phyloP scores from a whole-genome alignment of 2,329 filamentous ascomycete species.

The Neoscytalidium dimidiatum region DNA sequence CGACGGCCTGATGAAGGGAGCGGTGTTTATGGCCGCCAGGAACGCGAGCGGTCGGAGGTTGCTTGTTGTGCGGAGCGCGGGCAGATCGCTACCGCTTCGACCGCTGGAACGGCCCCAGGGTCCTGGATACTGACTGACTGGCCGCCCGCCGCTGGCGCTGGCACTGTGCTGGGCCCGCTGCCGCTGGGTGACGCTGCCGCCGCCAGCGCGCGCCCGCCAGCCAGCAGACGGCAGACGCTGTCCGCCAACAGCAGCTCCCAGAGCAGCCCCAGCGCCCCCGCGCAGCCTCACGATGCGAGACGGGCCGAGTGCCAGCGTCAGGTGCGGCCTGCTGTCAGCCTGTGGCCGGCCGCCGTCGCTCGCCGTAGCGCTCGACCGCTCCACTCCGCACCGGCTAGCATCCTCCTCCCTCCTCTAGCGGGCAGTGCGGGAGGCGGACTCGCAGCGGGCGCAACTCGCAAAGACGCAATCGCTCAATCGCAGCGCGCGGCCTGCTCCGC shows the following conservation, averaged over 20 bases:
- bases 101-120: slow-evolving; percentile 1
- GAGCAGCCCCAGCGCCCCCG: background rate
- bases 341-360: slow-evolving; percentile 26
- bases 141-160: no score
- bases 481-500: slow-evolving; percentile 28
- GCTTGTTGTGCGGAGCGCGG: background rate
- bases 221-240: background rate
- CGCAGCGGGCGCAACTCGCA: no score
- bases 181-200: background rate
- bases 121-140: background rate
- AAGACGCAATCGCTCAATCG: no score
- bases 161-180: no score
- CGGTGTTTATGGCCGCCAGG: slow-evolving; percentile 20
- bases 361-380: slow-evolving; percentile 21
- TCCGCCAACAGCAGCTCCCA: background rate
- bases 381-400: slow-evolving; percentile 32
- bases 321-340: background rate
- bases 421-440: slow-evolving; percentile 39
- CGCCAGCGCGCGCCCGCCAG: background rate
- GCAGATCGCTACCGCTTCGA: slow-evolving; percentile 10
- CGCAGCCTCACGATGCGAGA: slow-evolving; percentile 9
- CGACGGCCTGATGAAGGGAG: slow-evolving; percentile 23
- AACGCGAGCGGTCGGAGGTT: slow-evolving; percentile 17
- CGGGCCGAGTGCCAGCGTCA: slow-evolving; percentile 13
- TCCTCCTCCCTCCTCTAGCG: no score